A percentile compares a stretch with the other conserved stretches of the same genome.
phyloP scores from a whole-genome alignment of 1,284 basidiomycete genomes.

The Chondrostereum purpureum region DNA sequence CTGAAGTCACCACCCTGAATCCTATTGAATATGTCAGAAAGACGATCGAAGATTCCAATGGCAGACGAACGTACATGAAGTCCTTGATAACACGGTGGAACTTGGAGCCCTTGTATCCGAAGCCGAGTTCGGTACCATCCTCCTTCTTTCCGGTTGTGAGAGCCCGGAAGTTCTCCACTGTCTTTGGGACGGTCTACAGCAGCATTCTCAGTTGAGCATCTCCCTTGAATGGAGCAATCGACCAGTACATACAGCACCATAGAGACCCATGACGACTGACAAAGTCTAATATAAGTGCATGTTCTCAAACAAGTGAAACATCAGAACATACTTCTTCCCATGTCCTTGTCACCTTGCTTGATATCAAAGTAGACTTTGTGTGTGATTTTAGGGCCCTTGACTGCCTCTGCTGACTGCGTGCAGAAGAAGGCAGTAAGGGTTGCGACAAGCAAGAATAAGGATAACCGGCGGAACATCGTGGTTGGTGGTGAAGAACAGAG shows the following conservation, averaged over 20 bases:
- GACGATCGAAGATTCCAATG: conserved; percentile 13
- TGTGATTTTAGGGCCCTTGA: conserved; percentile 80
- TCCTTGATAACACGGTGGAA: conserved; percentile 98
- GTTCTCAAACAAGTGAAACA: conserved; percentile 1
- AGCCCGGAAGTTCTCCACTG: conserved; percentile 93
- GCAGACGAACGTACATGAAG: conserved; percentile 74
- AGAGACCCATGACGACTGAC: conserved; percentile 80
- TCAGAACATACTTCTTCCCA: conserved; percentile 66
- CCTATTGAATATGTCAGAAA: too few relatives aligned
- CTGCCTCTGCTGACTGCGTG: conserved; percentile 62
- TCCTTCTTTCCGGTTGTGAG: conserved; percentile 77
- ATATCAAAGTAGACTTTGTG: conserved; percentile 94
- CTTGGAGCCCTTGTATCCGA: conserved; percentile 89
- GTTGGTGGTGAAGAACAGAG: conserved; percentile 18
- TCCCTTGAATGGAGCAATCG: background rate
- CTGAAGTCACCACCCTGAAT: conserved; percentile 95
- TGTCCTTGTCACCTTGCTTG: conserved; percentile 75
- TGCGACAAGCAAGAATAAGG: conserved; percentile 55
- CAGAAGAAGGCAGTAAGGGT: conserved; percentile 66
- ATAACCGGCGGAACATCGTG: conserved; percentile 54
- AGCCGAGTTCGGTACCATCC: conserved; percentile 70
- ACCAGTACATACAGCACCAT: conserved; percentile 54
- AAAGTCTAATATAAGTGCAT: conserved; percentile 24
- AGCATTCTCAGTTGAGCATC: conserved; percentile 12
- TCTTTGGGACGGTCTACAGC: conserved; percentile 86